Percentiles rank a stretch among this genome's conserved stretches.
phyloP scores from a whole-genome alignment of 2,329 filamentous ascomycete species.

The Bipolaris bicolor region DNA sequence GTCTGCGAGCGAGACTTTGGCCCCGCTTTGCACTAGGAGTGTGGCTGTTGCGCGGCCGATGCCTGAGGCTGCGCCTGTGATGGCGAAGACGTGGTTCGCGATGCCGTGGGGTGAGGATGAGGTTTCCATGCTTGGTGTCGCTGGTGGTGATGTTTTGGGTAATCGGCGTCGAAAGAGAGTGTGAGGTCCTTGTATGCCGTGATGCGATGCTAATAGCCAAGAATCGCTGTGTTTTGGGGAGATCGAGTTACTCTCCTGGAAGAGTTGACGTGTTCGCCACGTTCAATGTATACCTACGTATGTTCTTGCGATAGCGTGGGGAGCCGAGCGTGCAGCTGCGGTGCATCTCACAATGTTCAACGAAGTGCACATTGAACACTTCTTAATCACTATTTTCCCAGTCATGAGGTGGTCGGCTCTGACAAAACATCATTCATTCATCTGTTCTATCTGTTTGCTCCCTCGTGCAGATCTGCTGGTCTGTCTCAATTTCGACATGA shows the following conservation, averaged over 20 bases:
- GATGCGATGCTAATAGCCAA: too few relatives aligned
- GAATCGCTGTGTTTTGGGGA: neutral
- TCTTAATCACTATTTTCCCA: neutral
- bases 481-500: neutral
- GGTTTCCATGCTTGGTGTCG: neutral
- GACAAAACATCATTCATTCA: too few relatives aligned
- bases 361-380: neutral
- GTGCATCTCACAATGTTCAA: neutral
- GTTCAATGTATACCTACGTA: neutral
- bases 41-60: slow-evolving; percentile 18
- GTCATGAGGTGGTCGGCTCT: neutral
- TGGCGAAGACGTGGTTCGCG: slow-evolving; percentile 13
- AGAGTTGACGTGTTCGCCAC: neutral
- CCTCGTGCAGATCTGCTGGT: too few relatives aligned
- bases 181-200: neutral
- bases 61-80: slow-evolving; percentile 21
- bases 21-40: slow-evolving; percentile 9
- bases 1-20: slow-evolving; percentile 13
- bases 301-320: neutral
- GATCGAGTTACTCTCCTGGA: neutral
- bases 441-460: too few relatives aligned
- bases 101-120: neutral
- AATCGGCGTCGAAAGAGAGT: neutral
- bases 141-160: neutral
- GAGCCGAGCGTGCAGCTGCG: neutral